Evolutionary conservation across 108 stramenopile species (phyloP).

Genomic region (Skeletonema grethae): DNA sequence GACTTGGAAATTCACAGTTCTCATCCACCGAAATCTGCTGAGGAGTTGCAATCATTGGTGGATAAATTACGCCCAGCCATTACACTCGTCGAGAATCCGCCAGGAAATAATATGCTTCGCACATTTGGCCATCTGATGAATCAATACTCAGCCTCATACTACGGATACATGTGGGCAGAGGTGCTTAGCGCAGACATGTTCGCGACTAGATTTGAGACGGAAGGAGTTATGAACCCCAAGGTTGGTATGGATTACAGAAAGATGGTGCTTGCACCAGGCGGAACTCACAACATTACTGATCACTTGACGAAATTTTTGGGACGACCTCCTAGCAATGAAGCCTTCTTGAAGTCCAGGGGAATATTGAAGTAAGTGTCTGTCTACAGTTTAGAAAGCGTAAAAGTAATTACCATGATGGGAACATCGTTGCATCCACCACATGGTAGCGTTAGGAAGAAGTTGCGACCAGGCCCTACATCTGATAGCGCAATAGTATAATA

Average conservation of each 20-base stretch:
- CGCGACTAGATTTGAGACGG: conserved; percentile 39
- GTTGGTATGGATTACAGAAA: conserved; percentile 54
- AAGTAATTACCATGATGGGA: too few relatives aligned
- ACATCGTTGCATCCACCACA: too few relatives aligned
- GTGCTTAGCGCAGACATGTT: conserved; percentile 53
- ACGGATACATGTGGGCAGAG: conserved; percentile 58
- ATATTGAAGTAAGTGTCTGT: not conserved
- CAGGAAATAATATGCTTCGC: conserved; percentile 45
- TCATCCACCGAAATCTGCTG: conserved; percentile 32
- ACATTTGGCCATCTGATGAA: conserved; percentile 59
- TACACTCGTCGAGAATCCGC: conserved; percentile 43
- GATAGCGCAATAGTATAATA: too few relatives aligned
- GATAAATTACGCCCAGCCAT: conserved; percentile 46
- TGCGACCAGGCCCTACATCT: too few relatives aligned
- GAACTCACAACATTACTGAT: conserved; percentile 45
- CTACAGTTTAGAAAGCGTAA: too few relatives aligned
- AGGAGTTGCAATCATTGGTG: conserved; percentile 42
- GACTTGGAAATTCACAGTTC: conserved; percentile 50
- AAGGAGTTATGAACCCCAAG: conserved; percentile 39
- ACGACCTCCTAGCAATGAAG: conserved; percentile 38
- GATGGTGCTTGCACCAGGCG: conserved; percentile 49
- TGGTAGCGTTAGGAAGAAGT: too few relatives aligned
- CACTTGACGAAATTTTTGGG: conserved; percentile 52
- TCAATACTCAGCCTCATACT: conserved; percentile 48
- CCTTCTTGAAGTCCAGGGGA: conserved; percentile 43